Evolutionary conservation across 1,284 basidiomycete genomes (phyloP), one percentile per base, ranked within the genome.

Genomic region (Somion occarium): DNA sequence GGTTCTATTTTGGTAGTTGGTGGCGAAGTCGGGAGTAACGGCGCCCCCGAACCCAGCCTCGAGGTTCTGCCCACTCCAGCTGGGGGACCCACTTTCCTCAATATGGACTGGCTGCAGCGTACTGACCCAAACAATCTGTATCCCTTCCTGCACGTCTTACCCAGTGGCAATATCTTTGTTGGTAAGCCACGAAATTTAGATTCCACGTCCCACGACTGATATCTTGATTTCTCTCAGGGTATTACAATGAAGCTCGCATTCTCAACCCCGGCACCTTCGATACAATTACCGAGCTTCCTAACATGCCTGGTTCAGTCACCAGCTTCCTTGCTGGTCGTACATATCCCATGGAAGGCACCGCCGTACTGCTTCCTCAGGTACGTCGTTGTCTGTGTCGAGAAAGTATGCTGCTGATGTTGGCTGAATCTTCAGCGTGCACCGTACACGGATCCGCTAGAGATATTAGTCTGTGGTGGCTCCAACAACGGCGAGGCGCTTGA

Each of bases 171-270:
- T 23, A 66, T 89, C 62, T 88, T 88, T 62, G 74, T 84, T 39
- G 81, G 85, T 83, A 51, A 58, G 78, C n/a, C n/a, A n/a, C n/a
- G n/a, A n/a, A n/a, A n/a, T 56, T n/a, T 5, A 12, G 50, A 50
- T 50, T 25, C 15, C 27, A 3, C 42, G 15, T 20, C 30, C 47
- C 15, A 2, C 2, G n/a, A 26, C 38, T 24, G 4, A 43, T 38
- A 24, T 44, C 30, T 55, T 34, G 15, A 51, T 45, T 18, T 7
- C 19, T 53, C 9, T 18, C 44, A 51, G 83, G 76, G 1, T 88
- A 89, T 61, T 89, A 82, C 68, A 89, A 90, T 56, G 84, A 90
- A 64, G 88, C 88, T 0, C 79, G 87, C n/a, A 79, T 88, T 53
- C 71, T 89, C 13, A 76, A 90, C 54, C 79, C 83, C 0, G 68